These are phyloP conservation scores for Phytopythium mirpurense DNA, from an alignment of 352 stramenopile genomes.

Conservation along the genomic window DNA sequence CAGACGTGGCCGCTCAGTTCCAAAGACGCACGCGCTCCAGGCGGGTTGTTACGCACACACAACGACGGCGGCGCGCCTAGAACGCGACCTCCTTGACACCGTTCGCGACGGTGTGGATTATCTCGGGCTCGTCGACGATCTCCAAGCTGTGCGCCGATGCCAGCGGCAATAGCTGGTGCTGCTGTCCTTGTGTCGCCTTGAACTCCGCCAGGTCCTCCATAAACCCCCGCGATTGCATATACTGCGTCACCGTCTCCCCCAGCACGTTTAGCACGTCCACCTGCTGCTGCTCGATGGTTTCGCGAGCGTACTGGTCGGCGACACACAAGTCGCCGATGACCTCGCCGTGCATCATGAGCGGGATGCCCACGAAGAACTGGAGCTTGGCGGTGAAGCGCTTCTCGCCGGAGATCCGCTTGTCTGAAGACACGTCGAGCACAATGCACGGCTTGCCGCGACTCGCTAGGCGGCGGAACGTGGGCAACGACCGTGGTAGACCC, in stretches of 20 bases:
- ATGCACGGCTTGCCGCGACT: constrained; percentile 86
- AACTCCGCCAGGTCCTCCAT: constrained; percentile 70
- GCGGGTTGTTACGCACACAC: not conserved
- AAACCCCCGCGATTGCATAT: constrained; percentile 85
- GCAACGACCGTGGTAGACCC: constrained; percentile 66
- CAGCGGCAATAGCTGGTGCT: constrained; percentile 4
- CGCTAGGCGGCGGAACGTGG: constrained; percentile 82
- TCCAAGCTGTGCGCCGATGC: not conserved
- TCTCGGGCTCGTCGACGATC: not conserved
- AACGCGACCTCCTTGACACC: constrained; percentile 80
- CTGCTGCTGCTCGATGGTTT: constrained; percentile 79
- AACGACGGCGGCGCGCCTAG: constrained; percentile 22
- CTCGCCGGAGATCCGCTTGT: constrained; percentile 86
- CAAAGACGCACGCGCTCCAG: not conserved
- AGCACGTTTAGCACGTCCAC: constrained; percentile 85
- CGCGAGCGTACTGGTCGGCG: constrained; percentile 69
- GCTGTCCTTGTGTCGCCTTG: constrained; percentile 35
- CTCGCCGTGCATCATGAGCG: constrained; percentile 77
- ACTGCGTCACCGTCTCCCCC: constrained; percentile 84
- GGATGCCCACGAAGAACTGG: constrained; percentile 87
- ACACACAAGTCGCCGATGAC: constrained; percentile 85
- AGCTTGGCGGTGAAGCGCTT: constrained; percentile 80
- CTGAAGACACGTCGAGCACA: constrained; percentile 79
- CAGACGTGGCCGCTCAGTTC: too few relatives aligned
- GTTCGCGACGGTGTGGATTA: constrained; percentile 11